These are phyloP conservation scores for Dothistroma pini DNA, from an alignment of 2,329 filamentous ascomycete genomes.

Conservation along the genomic window DNA sequence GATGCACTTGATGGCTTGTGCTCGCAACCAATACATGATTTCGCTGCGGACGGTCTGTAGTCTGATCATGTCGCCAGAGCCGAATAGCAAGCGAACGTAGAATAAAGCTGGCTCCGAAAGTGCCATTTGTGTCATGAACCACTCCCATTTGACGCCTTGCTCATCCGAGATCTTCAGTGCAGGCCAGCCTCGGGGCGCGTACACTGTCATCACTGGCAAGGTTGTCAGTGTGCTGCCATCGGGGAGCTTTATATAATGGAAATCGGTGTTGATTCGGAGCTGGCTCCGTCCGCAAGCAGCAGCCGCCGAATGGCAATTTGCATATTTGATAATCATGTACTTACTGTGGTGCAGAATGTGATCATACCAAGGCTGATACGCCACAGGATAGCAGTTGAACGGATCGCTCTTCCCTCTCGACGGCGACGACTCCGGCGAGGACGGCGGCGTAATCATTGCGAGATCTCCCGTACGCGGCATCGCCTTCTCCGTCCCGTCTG, in stretches of 20 bases:
- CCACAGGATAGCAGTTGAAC: slow-evolving; percentile 33
- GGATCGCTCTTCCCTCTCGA: slow-evolving; percentile 24
- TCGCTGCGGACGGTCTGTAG: slow-evolving; percentile 23
- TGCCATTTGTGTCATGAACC: slow-evolving; percentile 34
- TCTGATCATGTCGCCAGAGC: slow-evolving; percentile 32
- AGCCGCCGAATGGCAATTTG: background rate
- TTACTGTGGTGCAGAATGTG: slow-evolving; percentile 31
- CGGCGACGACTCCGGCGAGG: slow-evolving; percentile 16
- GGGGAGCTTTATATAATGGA: background rate
- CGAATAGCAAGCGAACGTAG: slow-evolving; percentile 34
- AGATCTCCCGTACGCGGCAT: slow-evolving; percentile 12
- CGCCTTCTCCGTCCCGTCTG: slow-evolving; percentile 21
- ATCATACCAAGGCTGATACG: slow-evolving; percentile 32
- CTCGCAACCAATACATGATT: slow-evolving; percentile 29
- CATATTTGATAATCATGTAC: background rate
- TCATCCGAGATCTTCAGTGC: slow-evolving; percentile 30
- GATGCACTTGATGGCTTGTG: slow-evolving; percentile 30
- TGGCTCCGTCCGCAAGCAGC: background rate
- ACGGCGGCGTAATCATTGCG: slow-evolving; percentile 21
- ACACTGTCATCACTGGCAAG: slow-evolving; percentile 30
- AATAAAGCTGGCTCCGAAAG: slow-evolving; percentile 34
- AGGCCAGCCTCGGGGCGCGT: slow-evolving; percentile 35
- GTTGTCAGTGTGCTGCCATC: background rate
- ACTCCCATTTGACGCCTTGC: slow-evolving; percentile 32
- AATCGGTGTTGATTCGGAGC: background rate